Conservation (phyloP, 768 basidiomycete genomes). For the Boletus barrowsii region DNA sequence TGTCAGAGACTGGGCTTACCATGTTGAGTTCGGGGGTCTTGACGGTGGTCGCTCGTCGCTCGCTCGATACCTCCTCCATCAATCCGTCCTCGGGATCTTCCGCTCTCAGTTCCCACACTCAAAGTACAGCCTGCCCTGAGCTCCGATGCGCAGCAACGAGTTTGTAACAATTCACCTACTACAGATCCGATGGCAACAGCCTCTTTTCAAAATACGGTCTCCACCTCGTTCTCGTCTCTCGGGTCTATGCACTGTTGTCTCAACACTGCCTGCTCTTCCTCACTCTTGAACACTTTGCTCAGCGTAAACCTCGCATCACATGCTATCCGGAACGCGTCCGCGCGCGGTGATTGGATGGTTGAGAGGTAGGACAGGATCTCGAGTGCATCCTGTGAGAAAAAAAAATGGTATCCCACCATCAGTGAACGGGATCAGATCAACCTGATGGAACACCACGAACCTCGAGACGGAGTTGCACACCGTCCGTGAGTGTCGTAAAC, state of each 20-base stretch:
- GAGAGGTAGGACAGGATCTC: slow-evolving; percentile 47
- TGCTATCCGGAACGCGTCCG: slow-evolving; percentile 57
- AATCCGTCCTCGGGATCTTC: slow-evolving; percentile 18
- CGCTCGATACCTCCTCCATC: slow-evolving; percentile 7
- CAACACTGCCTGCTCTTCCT: slow-evolving; percentile 47
- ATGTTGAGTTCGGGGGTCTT: slow-evolving; percentile 28
- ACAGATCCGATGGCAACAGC: neutral
- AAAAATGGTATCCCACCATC: neutral
- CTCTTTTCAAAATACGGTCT: slow-evolving; percentile 21
- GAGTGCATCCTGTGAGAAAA: slow-evolving; percentile 46
- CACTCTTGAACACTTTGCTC: slow-evolving; percentile 65
- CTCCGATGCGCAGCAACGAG: too few species aligned
- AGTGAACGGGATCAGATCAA: neutral
- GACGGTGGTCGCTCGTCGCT: slow-evolving; percentile 19
- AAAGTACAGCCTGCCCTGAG: slow-evolving; percentile 27
- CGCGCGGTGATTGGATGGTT: slow-evolving; percentile 48
- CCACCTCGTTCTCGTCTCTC: slow-evolving; percentile 20
- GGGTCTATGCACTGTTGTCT: slow-evolving; percentile 23
- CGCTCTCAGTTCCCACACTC: slow-evolving; percentile 20
- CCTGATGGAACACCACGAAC: slow-evolving; percentile 28
- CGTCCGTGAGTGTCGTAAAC: slow-evolving; percentile 46
- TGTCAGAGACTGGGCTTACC: slow-evolving; percentile 23
- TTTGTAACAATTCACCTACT: neutral
- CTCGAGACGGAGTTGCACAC: slow-evolving; percentile 43
- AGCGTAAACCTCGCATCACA: slow-evolving; percentile 54